Conservation (phyloP, 106 monocot genomes). For the Iris macrosiphon region DNA sequence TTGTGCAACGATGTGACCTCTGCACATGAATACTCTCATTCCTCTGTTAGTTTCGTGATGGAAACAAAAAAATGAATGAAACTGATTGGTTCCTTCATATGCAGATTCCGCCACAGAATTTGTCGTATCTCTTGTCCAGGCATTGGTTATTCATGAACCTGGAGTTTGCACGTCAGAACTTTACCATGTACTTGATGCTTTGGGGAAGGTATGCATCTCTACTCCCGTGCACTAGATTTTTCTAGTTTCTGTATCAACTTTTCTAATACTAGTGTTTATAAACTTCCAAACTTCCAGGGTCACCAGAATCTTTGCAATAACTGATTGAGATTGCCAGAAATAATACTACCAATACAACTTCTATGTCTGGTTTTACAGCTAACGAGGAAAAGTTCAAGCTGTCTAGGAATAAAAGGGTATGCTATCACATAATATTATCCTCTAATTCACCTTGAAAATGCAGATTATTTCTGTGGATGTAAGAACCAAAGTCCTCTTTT, state of each 20-base stretch:
- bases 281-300: constrained; percentile 58
- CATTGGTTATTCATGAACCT: constrained; percentile 57
- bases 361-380: constrained; percentile 25
- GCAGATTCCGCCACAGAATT: constrained; percentile 80
- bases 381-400: constrained; percentile 70
- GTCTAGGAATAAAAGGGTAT: no score
- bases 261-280: constrained; percentile 21
- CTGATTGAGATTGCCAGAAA: constrained; percentile 55
- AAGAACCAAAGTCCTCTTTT: neutral
- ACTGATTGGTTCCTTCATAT: no score
- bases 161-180: constrained; percentile 56
- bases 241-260: neutral
- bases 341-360: constrained; percentile 6
- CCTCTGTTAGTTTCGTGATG: no score
- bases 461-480: neutral
- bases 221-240: neutral
- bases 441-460: no score
- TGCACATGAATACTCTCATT: no score
- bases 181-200: constrained; percentile 56
- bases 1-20: no score
- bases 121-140: constrained; percentile 56
- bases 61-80: no score
- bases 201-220: constrained; percentile 46
- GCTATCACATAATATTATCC: neutral
- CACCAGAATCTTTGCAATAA: constrained; percentile 49